Percentiles rank a stretch among this genome's conserved stretches.
These are phyloP conservation scores for Coemansia sp. DNA, from an alignment of 192 early-diverging fungal species.

Conservation along the genomic window DNA sequence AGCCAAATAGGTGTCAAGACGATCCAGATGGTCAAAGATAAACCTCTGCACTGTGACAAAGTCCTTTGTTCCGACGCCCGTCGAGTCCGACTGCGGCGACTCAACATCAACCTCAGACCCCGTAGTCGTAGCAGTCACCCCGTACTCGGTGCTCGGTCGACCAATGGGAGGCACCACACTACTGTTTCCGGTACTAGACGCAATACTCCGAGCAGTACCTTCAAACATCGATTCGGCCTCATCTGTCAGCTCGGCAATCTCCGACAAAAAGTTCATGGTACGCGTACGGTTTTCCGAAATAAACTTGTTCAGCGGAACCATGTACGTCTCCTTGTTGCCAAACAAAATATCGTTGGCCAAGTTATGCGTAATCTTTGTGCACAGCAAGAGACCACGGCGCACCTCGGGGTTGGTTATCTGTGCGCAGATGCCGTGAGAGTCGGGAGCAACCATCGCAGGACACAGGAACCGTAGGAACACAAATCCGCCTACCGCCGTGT, in stretches of 20 bases:
- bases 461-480: constrained; percentile 95
- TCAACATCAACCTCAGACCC: constrained; percentile 37
- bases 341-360: constrained; percentile 94
- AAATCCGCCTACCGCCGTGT: constrained; percentile 89
- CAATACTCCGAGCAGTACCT: constrained; percentile 39
- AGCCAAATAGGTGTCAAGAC: constrained; percentile 67
- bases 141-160: constrained; percentile 40
- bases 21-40: constrained; percentile 68
- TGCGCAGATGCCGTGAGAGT: constrained; percentile 72
- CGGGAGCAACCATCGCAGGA: constrained; percentile 92
- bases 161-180: constrained; percentile 13
- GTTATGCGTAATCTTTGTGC: constrained; percentile 96
- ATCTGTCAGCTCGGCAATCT: constrained; percentile 65
- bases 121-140: background rate
- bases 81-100: constrained; percentile 9
- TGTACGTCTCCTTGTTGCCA: constrained; percentile 92
- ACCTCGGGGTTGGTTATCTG: constrained; percentile 68
- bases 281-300: constrained; percentile 78
- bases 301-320: constrained; percentile 90
- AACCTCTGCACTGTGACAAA: constrained; percentile 64
- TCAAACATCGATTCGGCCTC: constrained; percentile 49
- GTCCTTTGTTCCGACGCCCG: constrained; percentile 52
- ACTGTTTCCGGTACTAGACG: constrained; percentile 29
- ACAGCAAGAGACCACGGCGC: constrained; percentile 82
- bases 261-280: constrained; percentile 76